Evolutionary conservation across 176 grass and related monocot species (phyloP).

Genomic region (Elaeis guineensis): DNA sequence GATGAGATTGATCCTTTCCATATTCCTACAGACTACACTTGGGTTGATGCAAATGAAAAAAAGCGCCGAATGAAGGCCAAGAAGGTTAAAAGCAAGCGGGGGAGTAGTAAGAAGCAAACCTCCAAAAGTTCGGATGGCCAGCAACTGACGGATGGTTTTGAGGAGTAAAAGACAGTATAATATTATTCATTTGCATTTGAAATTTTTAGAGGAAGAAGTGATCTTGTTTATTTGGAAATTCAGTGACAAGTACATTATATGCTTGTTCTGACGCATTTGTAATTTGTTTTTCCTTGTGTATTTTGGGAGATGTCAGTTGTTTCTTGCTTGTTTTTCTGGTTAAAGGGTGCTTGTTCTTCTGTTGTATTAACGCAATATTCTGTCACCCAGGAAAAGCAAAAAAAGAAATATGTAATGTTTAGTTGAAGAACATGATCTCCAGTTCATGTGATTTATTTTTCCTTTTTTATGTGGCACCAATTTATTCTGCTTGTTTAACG

Average conservation of each 20-base stretch:
- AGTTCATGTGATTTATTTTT: no score
- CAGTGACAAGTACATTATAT: background rate
- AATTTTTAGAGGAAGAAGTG: background rate
- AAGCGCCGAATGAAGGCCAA: conserved; percentile 93
- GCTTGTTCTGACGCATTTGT: conserved; percentile 21
- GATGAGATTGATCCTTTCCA: conserved; percentile 82
- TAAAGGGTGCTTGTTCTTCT: conserved; percentile 5
- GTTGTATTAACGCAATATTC: conserved; percentile 34
- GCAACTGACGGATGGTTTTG: conserved; percentile 85
- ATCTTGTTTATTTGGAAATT: background rate
- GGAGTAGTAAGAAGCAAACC: conserved; percentile 40
- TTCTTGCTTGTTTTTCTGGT: conserved; percentile 16
- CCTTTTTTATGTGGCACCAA: no score
- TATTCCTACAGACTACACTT: conserved; percentile 81
- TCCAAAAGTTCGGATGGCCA: conserved; percentile 29
- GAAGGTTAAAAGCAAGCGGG: conserved; percentile 56
- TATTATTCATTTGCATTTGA: conserved; percentile 14
- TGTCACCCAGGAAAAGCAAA: no score
- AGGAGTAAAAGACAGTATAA: conserved; percentile 24
- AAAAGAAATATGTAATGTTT: no score
- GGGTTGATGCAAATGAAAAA: conserved; percentile 91
- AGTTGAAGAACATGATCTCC: no score
- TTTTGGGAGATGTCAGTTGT: conserved; percentile 34
- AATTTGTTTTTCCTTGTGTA: conserved; percentile 57
- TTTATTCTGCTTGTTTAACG: no score